A percentile compares a stretch with the other conserved stretches of the same genome.
These are phyloP conservation scores for Aureobasidium sp. DNA, from an alignment of 2,329 filamentous ascomycete species.

Conservation along the genomic window DNA sequence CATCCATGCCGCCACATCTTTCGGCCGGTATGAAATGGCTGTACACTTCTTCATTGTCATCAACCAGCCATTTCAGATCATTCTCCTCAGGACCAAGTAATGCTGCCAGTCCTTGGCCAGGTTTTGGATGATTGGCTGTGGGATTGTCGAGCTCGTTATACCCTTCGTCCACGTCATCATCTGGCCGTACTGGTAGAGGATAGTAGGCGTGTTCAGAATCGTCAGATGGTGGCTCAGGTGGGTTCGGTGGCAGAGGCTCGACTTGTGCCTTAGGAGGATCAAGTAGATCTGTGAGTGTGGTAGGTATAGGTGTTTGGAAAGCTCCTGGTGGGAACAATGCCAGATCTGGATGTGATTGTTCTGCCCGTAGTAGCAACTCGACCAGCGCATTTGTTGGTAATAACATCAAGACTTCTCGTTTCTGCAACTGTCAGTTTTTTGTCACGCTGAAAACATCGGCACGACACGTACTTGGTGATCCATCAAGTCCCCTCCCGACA, in stretches of 20 bases:
- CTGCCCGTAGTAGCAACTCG: conserved; percentile 54
- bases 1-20: neutral
- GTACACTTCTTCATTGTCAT: conserved; percentile 38
- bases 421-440: neutral
- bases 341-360: conserved; percentile 54
- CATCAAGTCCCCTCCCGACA: conserved; percentile 31
- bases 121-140: conserved; percentile 52
- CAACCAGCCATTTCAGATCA: conserved; percentile 54
- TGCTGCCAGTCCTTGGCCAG: conserved; percentile 50
- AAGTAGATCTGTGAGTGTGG: conserved; percentile 15
- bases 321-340: conserved; percentile 50
- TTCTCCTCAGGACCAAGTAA: conserved; percentile 48
- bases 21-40: conserved; percentile 5
- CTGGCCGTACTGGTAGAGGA: conserved; percentile 18
- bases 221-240: conserved; percentile 5
- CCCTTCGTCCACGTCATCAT: conserved; percentile 43
- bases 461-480: conserved; percentile 32
- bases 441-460: neutral
- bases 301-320: conserved; percentile 9
- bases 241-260: conserved; percentile 17
- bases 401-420: conserved; percentile 38
- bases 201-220: conserved; percentile 14
- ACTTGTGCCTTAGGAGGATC: conserved; percentile 24
- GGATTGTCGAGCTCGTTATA: conserved; percentile 46
- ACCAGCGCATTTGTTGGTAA: conserved; percentile 56